Base-by-base conservation (phyloP, 202 grass and related monocot species). In the Saccharum hybrid region DNA sequence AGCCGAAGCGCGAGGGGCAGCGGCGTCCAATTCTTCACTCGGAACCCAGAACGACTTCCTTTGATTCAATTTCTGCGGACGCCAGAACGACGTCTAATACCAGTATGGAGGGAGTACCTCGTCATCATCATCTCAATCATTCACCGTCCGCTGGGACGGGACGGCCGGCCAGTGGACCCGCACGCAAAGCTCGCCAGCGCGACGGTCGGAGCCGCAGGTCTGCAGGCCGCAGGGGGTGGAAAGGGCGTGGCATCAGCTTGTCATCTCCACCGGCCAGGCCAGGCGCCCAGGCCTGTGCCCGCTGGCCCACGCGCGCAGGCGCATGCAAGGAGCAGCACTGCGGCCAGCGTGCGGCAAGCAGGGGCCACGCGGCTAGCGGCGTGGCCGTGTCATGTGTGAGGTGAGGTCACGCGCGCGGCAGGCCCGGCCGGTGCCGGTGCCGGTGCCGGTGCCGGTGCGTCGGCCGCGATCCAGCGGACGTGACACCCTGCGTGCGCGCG, bases 91-190 rank as follows among this genome's bases (percentile, higher is more conserved):
- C 31, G 2, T 31, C 31, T 31, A 31, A 31, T 31, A 31, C 31
- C 31, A 31, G 31, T 31, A 31, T 2, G 31, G 31, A 31, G 31
- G 31, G 31, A 31, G 31, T 31, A 31, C 31, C n/a, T 21, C 42
- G 46, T 42, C 45, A 86, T 90, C 61, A 75, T 83, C 74, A 22
- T 54, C 61, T 83, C 83, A 86, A 86, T 86, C 88, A 86, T 90
- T 54, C 79, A 79, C 8, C 68, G 42, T 69, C 16, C 60, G 64
- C 77, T 33, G 59, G 61, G 61, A 78, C 60, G 60, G 67, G 83
- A 82, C 38, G 73, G 78, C 62, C 69, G 65, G 6, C 3, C 78
- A 73, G 39, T 21, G 6, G 40, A 16, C 5, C 1, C 10, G 63
- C 33, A 59, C 26, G 46, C 43, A 19, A 10, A 39, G 33, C n/a